A percentile compares a stretch with the other conserved stretches of the same genome.
Conservation (phyloP, 371 early-diverging fungal genomes). For the Phascolomyces articulosus region DNA sequence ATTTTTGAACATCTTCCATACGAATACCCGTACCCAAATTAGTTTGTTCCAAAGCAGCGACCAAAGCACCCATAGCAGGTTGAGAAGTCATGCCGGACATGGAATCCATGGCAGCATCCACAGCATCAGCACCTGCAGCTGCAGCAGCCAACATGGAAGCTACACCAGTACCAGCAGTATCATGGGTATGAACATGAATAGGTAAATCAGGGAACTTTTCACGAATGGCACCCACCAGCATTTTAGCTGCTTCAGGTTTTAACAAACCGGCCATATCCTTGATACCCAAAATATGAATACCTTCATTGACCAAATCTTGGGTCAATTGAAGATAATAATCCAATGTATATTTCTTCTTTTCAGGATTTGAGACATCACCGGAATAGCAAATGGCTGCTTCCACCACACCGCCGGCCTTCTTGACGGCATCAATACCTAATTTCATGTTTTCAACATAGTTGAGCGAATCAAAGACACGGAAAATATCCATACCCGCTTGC, state of each 20-base stretch:
- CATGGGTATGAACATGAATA: constrained; percentile 96
- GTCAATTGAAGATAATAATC: constrained; percentile 92
- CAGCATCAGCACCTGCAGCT: constrained; percentile 93
- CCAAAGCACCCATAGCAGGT: constrained; percentile 95
- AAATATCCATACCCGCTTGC: constrained; percentile 91
- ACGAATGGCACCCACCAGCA: constrained; percentile 84
- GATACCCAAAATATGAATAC: constrained; percentile 93
- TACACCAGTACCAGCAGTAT: constrained; percentile 96
- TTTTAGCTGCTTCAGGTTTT: constrained; percentile 87
- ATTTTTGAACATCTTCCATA: constrained; percentile 71
- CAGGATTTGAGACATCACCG: constrained; percentile 89
- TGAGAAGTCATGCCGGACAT: constrained; percentile 97
- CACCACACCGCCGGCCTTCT: constrained; percentile 92
- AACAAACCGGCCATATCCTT: constrained; percentile 98
- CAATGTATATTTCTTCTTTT: constrained; percentile 76
- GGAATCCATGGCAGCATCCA: constrained; percentile 90
- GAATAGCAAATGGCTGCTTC: constrained; percentile 95
- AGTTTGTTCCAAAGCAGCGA: constrained; percentile 81
- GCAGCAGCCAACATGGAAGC: constrained; percentile 93
- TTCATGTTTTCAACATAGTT: constrained; percentile 95
- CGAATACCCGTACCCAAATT: constrained; percentile 82
- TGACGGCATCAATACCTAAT: constrained; percentile 92
- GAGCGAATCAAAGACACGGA: constrained; percentile 95
- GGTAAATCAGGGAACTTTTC: constrained; percentile 88
- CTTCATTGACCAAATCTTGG: constrained; percentile 86